Base-by-base conservation (phyloP, 2,329 filamentous ascomycete genomes). In the Tolypocladium pustulatum region DNA sequence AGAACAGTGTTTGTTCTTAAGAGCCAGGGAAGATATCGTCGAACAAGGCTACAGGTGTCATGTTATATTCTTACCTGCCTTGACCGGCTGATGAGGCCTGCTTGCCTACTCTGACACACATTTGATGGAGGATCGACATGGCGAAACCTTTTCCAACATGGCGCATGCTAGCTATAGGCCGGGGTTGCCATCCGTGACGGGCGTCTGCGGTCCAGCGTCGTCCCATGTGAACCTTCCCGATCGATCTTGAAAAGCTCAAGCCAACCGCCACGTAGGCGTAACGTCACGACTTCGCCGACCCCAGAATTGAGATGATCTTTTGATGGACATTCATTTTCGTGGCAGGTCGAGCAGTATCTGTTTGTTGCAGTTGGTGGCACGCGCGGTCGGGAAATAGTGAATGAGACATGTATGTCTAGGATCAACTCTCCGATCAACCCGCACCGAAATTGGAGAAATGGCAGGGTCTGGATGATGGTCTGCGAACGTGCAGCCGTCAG, bases 161-260 rank as follows among this genome's bases (percentile, higher is more conserved):
- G 61, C 60, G 60, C 65, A 67, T 67, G 58, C 65, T 64, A 67
- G 65, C 63, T 55, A 56, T 57, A 36, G 9, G 52, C 58, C 51
- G 55, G 56, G 40, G 54, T 25, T 54, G 13, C 51, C 55, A 22
- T 49, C 55, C 8, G 51, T 38, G 37, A 56, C 43, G 55, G 57
- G 51, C 49, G 55, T 55, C 15, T 57, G 43, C 43, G 34, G 56
- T 55, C 57, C 46, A 54, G 36, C 57, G 55, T 63, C 30, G 61
- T n/a, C n/a, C 61, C 61, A 62, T 63, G 30, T 51, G 15, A 30
- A 49, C 3, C 6, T 17, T 49, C 6, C 25, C 25, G 43, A 13
- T 17, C 43, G 43, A 20, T 17, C 25, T 15, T 7, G 61, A 62
- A 60, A 51, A 49, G 41, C 34, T 56, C 38, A 25, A 34, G 20